Percentiles rank a stretch among this genome's conserved stretches.
phyloP scores from a whole-genome alignment of 1,284 basidiomycete genomes.

The Sanghuangporus weigelae region DNA sequence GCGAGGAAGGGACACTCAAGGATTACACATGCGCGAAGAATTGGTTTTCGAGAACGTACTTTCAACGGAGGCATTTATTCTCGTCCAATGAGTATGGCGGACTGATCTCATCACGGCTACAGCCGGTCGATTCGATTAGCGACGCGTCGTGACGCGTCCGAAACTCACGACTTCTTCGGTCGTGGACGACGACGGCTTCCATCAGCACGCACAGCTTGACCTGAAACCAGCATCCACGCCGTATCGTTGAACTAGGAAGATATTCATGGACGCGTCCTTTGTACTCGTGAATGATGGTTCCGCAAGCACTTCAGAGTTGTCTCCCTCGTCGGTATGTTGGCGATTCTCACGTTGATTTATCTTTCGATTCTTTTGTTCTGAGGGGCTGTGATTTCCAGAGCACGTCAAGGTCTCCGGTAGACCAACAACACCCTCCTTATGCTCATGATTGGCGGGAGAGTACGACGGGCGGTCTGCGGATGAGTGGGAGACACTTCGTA shows the following conservation, averaged over 20 bases:
- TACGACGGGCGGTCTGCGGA: slow-evolving; percentile 53
- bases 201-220: background rate
- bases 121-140: background rate
- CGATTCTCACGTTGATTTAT: background rate
- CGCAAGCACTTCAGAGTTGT: background rate
- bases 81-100: too few species aligned
- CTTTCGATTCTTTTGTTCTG: background rate
- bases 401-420: background rate
- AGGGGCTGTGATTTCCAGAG: background rate
- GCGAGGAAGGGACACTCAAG: too few species aligned
- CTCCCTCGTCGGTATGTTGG: background rate
- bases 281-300: slow-evolving; percentile 3
- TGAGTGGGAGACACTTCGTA: slow-evolving; percentile 70
- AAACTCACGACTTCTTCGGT: background rate
- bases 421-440: slow-evolving; percentile 33
- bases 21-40: too few species aligned
- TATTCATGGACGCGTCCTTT: slow-evolving; percentile 13
- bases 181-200: background rate
- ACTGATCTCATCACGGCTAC: background rate
- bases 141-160: background rate
- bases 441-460: slow-evolving; percentile 69
- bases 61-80: too few species aligned
- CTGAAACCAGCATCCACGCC: background rate
- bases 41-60: too few species aligned
- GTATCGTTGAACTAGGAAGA: background rate